phyloP scores from a whole-genome alignment of 2,329 filamentous ascomycete species.

The Orbilia javanica region DNA sequence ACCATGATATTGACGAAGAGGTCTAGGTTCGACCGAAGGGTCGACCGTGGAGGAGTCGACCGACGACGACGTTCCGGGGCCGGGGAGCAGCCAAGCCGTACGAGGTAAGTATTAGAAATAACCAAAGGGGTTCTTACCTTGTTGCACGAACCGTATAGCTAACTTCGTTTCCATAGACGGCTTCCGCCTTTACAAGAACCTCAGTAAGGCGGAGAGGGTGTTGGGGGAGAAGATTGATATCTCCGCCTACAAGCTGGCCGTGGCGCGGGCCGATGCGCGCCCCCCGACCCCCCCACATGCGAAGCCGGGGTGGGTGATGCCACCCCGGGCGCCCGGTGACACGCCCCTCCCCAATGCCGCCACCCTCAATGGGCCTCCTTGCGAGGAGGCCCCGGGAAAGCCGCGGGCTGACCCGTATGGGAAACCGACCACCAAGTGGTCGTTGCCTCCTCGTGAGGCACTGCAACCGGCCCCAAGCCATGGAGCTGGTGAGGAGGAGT shows the following conservation, averaged over 20 bases:
- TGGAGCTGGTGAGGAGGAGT: not conserved
- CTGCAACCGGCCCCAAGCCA: not conserved
- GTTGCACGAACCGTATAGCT: not conserved
- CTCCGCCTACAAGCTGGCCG: not conserved
- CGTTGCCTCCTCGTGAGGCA: not conserved
- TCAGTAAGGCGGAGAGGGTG: not conserved
- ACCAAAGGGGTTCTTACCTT: too few species aligned
- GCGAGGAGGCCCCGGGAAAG: too few species aligned
- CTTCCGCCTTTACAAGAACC: not conserved
- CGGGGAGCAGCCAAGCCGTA: not conserved
- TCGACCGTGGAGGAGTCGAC: constrained; percentile 1
- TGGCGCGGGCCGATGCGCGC: not conserved
- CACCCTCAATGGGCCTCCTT: not conserved
- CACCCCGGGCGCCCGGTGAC: not conserved
- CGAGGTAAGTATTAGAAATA: not conserved
- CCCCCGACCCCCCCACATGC: not conserved
- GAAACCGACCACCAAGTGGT: not conserved
- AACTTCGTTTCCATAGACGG: not conserved
- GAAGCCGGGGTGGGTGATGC: constrained; percentile 2
- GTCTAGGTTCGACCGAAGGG: constrained; percentile 1
- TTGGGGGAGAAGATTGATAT: not conserved
- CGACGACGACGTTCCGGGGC: not conserved
- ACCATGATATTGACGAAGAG: not conserved
- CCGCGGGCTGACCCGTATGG: not conserved
- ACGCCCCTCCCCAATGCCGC: not conserved